Conservation (phyloP, 2,329 filamentous ascomycete genomes). For the Ophiostoma montium region DNA sequence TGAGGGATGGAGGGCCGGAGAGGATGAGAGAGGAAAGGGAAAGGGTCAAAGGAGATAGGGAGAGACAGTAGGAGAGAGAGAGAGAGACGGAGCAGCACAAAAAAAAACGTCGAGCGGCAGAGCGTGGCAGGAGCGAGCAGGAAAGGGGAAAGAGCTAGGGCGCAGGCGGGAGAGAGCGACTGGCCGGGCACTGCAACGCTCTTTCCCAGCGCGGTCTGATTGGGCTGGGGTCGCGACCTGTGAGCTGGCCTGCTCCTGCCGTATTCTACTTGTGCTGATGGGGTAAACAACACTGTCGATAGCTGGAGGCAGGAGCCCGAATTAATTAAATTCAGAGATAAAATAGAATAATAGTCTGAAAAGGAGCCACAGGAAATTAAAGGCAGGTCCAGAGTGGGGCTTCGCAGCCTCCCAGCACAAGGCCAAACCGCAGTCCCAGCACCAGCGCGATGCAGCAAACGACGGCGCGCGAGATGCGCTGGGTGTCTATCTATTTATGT, state of each 20-base stretch:
- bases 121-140: background rate
- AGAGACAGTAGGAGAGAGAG: background rate
- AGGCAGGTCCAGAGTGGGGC: conserved; percentile 4
- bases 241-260: background rate
- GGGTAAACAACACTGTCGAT: background rate
- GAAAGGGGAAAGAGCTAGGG: background rate
- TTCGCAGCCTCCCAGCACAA: background rate
- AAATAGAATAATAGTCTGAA: conserved; percentile 3
- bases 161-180: background rate
- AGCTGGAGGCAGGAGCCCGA: background rate
- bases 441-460: no score
- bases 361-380: conserved; percentile 7
- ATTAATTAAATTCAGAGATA: background rate
- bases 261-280: background rate
- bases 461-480: no score
- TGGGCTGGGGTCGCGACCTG: conserved; percentile 9
- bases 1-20: background rate
- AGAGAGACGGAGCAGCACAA: background rate
- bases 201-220: conserved; percentile 4
- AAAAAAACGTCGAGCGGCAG: background rate
- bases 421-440: no score
- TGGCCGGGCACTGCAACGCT: background rate
- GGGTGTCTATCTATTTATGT: no score
- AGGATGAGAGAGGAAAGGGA: background rate
- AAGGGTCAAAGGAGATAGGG: background rate